A percentile compares a stretch with the other conserved stretches of the same genome.
phyloP scores from a whole-genome alignment of 2,329 filamentous ascomycete species.

The Cladosporium sp. region DNA sequence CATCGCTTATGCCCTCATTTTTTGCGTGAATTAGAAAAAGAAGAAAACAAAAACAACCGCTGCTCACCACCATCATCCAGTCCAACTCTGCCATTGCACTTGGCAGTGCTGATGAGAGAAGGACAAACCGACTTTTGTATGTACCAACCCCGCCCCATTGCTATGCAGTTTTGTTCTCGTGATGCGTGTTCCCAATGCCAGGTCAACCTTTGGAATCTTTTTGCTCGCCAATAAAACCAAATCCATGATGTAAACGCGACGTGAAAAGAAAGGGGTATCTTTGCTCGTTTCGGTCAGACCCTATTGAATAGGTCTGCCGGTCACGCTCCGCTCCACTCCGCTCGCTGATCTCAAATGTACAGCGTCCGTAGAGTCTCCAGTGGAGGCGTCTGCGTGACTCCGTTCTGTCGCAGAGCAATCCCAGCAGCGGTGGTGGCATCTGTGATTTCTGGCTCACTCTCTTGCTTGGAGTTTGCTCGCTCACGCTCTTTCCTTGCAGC shows the following conservation, averaged over 20 bases:
- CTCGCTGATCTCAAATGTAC: constrained; percentile 35
- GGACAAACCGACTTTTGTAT: neutral
- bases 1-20: neutral
- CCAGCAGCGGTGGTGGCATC: constrained; percentile 25
- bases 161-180: neutral
- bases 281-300: constrained; percentile 1
- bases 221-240: neutral
- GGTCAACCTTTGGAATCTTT: neutral
- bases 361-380: constrained; percentile 40
- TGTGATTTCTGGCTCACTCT: neutral
- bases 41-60: neutral
- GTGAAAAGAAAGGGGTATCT: constrained; percentile 8
- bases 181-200: neutral
- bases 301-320: neutral
- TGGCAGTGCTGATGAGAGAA: neutral
- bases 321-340: neutral
- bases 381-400: constrained; percentile 37
- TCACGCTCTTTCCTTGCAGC: constrained; percentile 42
- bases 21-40: neutral
- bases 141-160: neutral
- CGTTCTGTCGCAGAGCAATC: constrained; percentile 34
- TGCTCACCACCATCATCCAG: neutral
- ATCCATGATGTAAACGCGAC: neutral
- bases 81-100: neutral
- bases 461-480: constrained; percentile 27